Percentiles rank a stretch among this genome's conserved stretches.
Conservation (phyloP, 805 yeast species). For the Millerozyma acaciae region DNA sequence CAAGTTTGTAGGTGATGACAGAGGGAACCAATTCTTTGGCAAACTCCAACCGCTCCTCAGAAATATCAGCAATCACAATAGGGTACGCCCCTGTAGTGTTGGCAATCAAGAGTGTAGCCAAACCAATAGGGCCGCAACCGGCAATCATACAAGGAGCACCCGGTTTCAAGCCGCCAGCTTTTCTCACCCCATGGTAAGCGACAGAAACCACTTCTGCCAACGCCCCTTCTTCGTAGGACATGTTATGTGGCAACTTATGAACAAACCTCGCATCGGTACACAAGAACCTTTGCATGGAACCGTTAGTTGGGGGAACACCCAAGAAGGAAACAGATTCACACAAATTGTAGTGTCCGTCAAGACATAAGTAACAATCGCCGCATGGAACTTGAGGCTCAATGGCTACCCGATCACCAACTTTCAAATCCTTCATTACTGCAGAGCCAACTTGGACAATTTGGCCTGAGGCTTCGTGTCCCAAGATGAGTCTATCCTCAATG, state of each 20-base stretch:
- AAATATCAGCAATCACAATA: slow-evolving; percentile 20
- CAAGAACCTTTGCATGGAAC: slow-evolving; percentile 8
- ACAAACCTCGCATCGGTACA: slow-evolving; percentile 17
- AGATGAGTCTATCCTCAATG: slow-evolving; percentile 29
- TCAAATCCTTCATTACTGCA: slow-evolving; percentile 37
- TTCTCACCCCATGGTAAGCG: slow-evolving; percentile 19
- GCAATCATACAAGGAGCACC: slow-evolving; percentile 17
- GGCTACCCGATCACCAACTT: slow-evolving; percentile 47
- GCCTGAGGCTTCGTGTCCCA: slow-evolving; percentile 48
- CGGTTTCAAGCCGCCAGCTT: slow-evolving; percentile 14
- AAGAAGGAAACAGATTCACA: slow-evolving; percentile 18
- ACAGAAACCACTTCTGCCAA: slow-evolving; percentile 23
- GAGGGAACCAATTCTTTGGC: slow-evolving; percentile 31
- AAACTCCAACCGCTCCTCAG: slow-evolving; percentile 19
- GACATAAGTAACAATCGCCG: slow-evolving; percentile 21
- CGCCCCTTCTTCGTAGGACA: slow-evolving; percentile 23
- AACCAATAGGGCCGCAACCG: slow-evolving; percentile 27
- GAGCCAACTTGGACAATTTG: slow-evolving; percentile 47
- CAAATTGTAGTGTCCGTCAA: slow-evolving; percentile 18
- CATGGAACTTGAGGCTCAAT: slow-evolving; percentile 57
- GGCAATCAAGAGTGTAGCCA: slow-evolving; percentile 18
- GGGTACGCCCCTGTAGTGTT: slow-evolving; percentile 19
- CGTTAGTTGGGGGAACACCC: slow-evolving; percentile 19
- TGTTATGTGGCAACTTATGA: slow-evolving; percentile 19
- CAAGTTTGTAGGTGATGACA: slow-evolving; percentile 42